phyloP scores from a whole-genome alignment of 2,329 filamentous ascomycete genomes.

The Xenoacremonium recifei region DNA sequence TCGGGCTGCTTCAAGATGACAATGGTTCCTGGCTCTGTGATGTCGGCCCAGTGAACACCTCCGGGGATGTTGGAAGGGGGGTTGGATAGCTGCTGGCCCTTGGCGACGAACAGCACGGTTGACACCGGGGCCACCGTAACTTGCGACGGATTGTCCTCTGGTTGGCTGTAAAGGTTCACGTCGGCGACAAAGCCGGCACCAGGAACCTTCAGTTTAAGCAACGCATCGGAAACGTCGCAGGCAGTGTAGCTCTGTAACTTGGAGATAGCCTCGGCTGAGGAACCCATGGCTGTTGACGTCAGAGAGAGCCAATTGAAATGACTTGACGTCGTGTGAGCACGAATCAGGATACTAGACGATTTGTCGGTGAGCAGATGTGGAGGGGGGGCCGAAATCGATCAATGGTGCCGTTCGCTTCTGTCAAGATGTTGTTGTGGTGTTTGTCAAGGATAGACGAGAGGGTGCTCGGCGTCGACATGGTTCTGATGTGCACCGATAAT shows the following conservation, averaged over 20 bases:
- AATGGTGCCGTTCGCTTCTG: background rate
- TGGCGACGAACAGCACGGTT: slow-evolving; percentile 62
- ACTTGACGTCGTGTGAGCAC: background rate
- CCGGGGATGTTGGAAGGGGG: slow-evolving; percentile 50
- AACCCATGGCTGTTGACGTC: slow-evolving; percentile 19
- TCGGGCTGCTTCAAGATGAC: slow-evolving; percentile 65
- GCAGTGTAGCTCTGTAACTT: slow-evolving; percentile 40
- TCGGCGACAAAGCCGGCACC: slow-evolving; percentile 67
- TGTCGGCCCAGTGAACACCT: slow-evolving; percentile 67
- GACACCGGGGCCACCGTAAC: slow-evolving; percentile 53
- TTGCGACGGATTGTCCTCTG: slow-evolving; percentile 20
- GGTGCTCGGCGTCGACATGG: background rate
- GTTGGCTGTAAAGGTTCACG: slow-evolving; percentile 34
- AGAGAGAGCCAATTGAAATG: slow-evolving; percentile 1
- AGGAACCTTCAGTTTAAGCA: slow-evolving; percentile 66
- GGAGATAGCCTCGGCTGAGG: slow-evolving; percentile 21
- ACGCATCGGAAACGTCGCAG: slow-evolving; percentile 68
- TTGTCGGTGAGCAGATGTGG: background rate
- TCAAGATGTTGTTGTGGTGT: slow-evolving; percentile 9
- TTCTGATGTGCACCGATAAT: slow-evolving; percentile 9
- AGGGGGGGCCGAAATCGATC: background rate
- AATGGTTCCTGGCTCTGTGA: slow-evolving; percentile 57
- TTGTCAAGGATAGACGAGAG: slow-evolving; percentile 4
- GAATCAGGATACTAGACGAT: background rate
- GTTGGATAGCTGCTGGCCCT: slow-evolving; percentile 39